phyloP scores from a whole-genome alignment of 495 filamentous ascomycete genomes.

The Xylaria bambusicola region DNA sequence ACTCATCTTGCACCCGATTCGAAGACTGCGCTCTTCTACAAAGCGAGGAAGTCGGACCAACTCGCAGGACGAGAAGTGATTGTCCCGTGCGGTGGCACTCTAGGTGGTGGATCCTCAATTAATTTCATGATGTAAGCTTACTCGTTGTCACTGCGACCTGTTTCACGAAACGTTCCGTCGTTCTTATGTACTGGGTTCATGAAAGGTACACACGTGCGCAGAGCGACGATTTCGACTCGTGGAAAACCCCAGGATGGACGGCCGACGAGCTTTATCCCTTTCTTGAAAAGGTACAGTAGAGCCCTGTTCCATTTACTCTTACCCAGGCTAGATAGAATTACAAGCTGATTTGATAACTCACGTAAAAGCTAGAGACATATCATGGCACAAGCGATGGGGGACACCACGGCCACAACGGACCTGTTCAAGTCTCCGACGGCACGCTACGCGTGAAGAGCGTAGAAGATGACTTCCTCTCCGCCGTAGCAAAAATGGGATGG shows the following conservation, averaged over 20 bases:
- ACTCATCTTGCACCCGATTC: constrained; percentile 36
- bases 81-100: constrained; percentile 53
- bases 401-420: constrained; percentile 51
- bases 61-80: constrained; percentile 50
- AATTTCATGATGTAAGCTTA: constrained; percentile 59
- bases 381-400: constrained; percentile 41
- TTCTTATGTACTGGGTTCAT: neutral
- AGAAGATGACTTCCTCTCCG: constrained; percentile 47
- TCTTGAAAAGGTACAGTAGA: constrained; percentile 50
- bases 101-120: constrained; percentile 62
- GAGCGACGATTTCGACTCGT: constrained; percentile 51
- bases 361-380: constrained; percentile 49
- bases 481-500: constrained; percentile 45
- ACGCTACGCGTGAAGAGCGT: constrained; percentile 28
- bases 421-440: constrained; percentile 51
- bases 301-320: neutral
- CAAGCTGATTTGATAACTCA: neutral
- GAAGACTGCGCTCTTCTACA: constrained; percentile 41
- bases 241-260: constrained; percentile 55
- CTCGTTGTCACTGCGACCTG: neutral
- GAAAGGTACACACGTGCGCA: constrained; percentile 39
- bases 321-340: neutral
- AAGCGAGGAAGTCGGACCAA: constrained; percentile 34
- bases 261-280: constrained; percentile 53
- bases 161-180: neutral